A percentile compares a stretch with the other conserved stretches of the same genome.
Evolutionary conservation across 495 filamentous ascomycete genomes (phyloP).

Genomic region (Aspergillus asperescens): DNA sequence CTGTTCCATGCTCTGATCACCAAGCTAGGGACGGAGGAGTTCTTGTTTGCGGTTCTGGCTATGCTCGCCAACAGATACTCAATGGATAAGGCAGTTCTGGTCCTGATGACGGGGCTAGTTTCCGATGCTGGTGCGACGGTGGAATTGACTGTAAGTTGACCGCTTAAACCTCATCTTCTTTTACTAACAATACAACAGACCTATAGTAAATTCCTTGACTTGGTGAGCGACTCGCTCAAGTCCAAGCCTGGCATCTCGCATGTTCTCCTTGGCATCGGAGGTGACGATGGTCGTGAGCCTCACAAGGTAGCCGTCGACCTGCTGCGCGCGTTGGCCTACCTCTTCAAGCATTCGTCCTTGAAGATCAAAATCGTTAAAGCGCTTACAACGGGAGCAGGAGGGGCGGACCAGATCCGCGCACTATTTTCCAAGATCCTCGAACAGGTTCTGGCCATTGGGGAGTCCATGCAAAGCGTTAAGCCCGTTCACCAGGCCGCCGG

Average conservation of each 20-base stretch:
- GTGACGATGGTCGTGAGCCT: conserved; percentile 56
- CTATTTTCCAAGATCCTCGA: conserved; percentile 69
- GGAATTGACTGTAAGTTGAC: conserved; percentile 49
- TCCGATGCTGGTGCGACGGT: conserved; percentile 55
- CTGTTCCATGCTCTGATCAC: conserved; percentile 73
- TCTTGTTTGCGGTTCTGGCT: conserved; percentile 46
- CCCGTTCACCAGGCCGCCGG: conserved; percentile 57
- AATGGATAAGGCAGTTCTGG: conserved; percentile 40
- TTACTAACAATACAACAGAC: conserved; percentile 37
- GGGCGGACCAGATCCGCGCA: conserved; percentile 53
- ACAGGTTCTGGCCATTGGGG: conserved; percentile 56
- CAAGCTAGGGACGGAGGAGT: conserved; percentile 78
- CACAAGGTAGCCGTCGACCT: conserved; percentile 58
- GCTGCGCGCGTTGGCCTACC: conserved; percentile 44
- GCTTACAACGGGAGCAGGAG: conserved; percentile 33
- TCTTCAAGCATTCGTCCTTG: conserved; percentile 42
- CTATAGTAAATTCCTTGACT: conserved; percentile 63
- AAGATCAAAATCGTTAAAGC: conserved; percentile 38
- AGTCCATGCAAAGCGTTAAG: conserved; percentile 55
- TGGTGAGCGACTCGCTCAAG: conserved; percentile 67
- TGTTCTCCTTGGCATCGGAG: conserved; percentile 58
- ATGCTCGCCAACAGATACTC: conserved; percentile 46
- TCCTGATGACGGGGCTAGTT: conserved; percentile 38
- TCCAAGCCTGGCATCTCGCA: conserved; percentile 64
- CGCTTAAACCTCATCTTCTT: background rate